Conservation (phyloP, 306 rosid species). For the Coriaria nepalensis region DNA sequence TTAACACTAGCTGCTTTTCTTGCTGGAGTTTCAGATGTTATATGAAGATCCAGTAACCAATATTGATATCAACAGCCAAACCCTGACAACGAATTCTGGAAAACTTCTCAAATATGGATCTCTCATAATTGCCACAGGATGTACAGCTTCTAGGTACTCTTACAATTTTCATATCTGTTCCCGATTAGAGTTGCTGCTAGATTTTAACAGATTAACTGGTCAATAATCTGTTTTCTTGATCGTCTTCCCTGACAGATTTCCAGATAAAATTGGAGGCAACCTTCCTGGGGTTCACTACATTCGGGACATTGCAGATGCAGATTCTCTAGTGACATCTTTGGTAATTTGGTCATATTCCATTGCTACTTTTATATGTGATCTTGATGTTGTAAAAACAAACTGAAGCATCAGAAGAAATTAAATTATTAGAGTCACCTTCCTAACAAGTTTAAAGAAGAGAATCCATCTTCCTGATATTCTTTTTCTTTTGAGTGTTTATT, state of each 20-base stretch:
- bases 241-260: constrained; percentile 43
- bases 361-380: neutral
- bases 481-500: neutral
- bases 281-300: constrained; percentile 84
- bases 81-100: constrained; percentile 64
- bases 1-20: no score
- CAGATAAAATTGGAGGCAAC: constrained; percentile 81
- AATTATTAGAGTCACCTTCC: no score
- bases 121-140: constrained; percentile 71
- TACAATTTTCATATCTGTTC: constrained; percentile 5
- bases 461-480: no score
- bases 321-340: constrained; percentile 56
- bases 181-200: neutral
- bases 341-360: constrained; percentile 17
- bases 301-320: constrained; percentile 92
- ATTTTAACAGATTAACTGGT: neutral
- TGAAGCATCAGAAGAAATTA: no score
- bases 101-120: constrained; percentile 79
- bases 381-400: neutral
- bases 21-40: constrained; percentile 35
- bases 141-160: constrained; percentile 65
- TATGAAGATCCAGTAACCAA: constrained; percentile 59
- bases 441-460: no score
- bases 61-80: constrained; percentile 54
- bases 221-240: constrained; percentile 11